These are phyloP conservation scores for Boletellus deceptivus DNA, from an alignment of 1,284 basidiomycete genomes.

Conservation along the genomic window DNA sequence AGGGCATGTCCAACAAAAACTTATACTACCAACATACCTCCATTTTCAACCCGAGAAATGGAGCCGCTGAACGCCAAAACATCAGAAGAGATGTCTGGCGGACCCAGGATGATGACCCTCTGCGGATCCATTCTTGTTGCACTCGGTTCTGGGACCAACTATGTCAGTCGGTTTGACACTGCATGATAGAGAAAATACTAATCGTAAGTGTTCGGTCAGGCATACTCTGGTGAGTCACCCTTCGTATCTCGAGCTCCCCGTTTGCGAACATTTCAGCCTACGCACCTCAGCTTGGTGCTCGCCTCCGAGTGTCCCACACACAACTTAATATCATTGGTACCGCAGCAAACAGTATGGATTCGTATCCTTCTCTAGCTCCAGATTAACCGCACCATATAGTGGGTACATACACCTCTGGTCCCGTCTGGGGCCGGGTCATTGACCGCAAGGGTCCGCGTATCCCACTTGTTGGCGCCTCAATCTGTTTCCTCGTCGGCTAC, in stretches of 20 bases:
- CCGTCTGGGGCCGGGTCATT: constrained; percentile 66
- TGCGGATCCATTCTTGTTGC: constrained; percentile 56
- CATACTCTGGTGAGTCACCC: constrained; percentile 29
- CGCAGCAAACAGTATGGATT: constrained; percentile 57
- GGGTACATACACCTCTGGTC: constrained; percentile 57
- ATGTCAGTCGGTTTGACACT: constrained; percentile 47
- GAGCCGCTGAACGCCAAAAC: too few relatives aligned
- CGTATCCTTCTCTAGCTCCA: constrained; percentile 2
- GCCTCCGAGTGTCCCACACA: constrained; percentile 73
- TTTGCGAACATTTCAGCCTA: constrained; percentile 51
- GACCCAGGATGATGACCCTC: constrained; percentile 39
- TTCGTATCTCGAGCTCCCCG: neutral
- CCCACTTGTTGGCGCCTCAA: constrained; percentile 46
- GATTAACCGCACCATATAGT: constrained; percentile 38
- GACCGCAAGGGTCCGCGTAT: constrained; percentile 62
- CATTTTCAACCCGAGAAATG: too few relatives aligned
- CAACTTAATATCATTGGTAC: constrained; percentile 73
- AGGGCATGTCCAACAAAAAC: too few relatives aligned
- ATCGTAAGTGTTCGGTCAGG: constrained; percentile 12
- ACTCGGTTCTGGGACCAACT: constrained; percentile 67
- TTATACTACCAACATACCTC: too few relatives aligned
- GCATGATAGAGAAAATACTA: neutral
- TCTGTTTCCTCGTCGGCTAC: constrained; percentile 62
- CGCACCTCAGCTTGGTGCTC: constrained; percentile 72
- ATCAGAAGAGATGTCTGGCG: constrained; percentile 3